A percentile compares a stretch with the other conserved stretches of the same genome.
phyloP scores from a whole-genome alignment of 1,284 basidiomycete species.

The Moniliella sp. region DNA sequence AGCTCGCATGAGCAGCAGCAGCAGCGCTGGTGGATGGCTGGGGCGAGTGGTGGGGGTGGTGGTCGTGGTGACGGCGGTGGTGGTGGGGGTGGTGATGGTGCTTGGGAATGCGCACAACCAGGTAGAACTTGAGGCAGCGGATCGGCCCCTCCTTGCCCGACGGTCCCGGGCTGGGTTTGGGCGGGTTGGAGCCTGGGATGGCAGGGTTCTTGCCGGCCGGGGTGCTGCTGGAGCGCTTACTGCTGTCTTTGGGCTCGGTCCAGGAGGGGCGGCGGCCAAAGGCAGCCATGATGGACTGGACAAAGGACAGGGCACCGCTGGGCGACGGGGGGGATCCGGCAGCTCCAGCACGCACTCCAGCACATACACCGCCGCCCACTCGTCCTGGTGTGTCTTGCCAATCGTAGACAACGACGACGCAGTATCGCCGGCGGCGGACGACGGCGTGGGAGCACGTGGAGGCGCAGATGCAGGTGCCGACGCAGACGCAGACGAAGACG shows the following conservation, averaged over 20 bases:
- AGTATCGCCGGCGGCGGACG: slow-evolving; percentile 11
- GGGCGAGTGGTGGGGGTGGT: too few species aligned
- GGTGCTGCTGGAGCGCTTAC: background rate
- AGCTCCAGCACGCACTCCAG: slow-evolving; percentile 24
- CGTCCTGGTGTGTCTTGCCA: slow-evolving; percentile 8
- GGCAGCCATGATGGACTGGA: slow-evolving; percentile 24
- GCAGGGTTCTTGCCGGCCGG: slow-evolving; percentile 10
- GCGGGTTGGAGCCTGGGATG: slow-evolving; percentile 6
- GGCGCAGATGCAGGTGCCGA: slow-evolving; percentile 2
- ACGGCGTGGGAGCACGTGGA: slow-evolving; percentile 1
- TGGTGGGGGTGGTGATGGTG: background rate
- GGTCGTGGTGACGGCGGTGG: background rate
- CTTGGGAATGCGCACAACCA: slow-evolving; percentile 17
- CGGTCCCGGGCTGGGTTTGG: slow-evolving; percentile 5
- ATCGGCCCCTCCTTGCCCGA: slow-evolving; percentile 4
- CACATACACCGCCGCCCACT: slow-evolving; percentile 20
- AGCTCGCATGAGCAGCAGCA: too few species aligned
- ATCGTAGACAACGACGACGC: slow-evolving; percentile 4
- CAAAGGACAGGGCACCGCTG: slow-evolving; percentile 10
- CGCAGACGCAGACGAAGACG: slow-evolving; percentile 1
- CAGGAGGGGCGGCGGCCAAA: slow-evolving; percentile 13
- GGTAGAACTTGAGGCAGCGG: slow-evolving; percentile 16
- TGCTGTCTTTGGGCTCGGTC: background rate
- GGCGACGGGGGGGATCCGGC: slow-evolving; percentile 5
- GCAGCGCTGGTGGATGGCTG: too few species aligned